phyloP scores from a whole-genome alignment of 2,329 filamentous ascomycete genomes.

The Arthrobotrys iridis region DNA sequence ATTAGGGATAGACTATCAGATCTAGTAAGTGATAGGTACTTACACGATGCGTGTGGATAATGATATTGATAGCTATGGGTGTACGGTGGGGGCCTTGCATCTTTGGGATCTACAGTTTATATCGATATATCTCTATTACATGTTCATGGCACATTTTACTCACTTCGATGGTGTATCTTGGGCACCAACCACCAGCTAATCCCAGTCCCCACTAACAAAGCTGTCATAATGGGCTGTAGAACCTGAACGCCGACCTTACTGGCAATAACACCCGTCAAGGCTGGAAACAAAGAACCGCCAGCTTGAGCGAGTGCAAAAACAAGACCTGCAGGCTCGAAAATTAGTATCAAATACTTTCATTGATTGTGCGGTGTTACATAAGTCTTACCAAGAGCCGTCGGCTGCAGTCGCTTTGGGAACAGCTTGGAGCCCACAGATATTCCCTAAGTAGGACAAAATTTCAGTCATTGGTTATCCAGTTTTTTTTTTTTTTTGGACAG shows the following conservation, averaged over 20 bases:
- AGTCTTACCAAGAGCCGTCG: slow-evolving; percentile 41
- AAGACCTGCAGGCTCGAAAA: slow-evolving; percentile 60
- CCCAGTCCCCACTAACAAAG: slow-evolving; percentile 31
- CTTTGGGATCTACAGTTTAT: too few species aligned
- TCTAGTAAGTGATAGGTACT: too few species aligned
- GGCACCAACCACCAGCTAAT: slow-evolving; percentile 50
- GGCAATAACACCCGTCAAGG: slow-evolving; percentile 68
- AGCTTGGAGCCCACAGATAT: slow-evolving; percentile 64
- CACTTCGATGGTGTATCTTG: slow-evolving; percentile 14
- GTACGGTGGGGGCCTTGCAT: too few species aligned
- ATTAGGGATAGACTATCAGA: too few species aligned
- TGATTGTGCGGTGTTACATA: neutral
- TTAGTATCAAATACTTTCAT: neutral
- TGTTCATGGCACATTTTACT: neutral
- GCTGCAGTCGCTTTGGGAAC: slow-evolving; percentile 39
- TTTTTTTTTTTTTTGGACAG: too few species aligned
- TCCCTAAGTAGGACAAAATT: slow-evolving; percentile 61
- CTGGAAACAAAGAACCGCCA: slow-evolving; percentile 68
- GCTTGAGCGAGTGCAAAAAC: slow-evolving; percentile 70
- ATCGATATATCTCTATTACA: too few species aligned
- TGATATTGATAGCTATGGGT: too few species aligned
- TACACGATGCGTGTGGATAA: too few species aligned
- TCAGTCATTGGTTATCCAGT: neutral
- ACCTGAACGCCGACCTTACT: slow-evolving; percentile 45
- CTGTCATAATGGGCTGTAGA: slow-evolving; percentile 34